A percentile compares a stretch with the other conserved stretches of the same genome.
Evolutionary conservation across 192 early-diverging fungal species (phyloP).

Genomic region (Neocallimastix lanati): DNA sequence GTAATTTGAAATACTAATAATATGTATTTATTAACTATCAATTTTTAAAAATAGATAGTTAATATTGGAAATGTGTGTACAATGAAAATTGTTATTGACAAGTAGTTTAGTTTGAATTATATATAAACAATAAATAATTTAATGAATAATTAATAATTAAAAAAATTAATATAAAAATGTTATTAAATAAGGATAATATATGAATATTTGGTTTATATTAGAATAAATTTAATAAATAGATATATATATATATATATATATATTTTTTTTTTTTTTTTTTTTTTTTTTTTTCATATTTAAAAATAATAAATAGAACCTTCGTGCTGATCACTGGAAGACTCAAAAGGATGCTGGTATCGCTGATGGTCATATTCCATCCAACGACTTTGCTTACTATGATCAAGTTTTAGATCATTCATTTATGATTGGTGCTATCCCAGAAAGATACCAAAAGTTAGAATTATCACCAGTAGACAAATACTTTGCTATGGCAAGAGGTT

Average conservation of each 20-base stretch:
- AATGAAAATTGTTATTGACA: no score
- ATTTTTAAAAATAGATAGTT: no score
- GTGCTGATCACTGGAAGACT: slow-evolving; percentile 29
- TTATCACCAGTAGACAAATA: slow-evolving; percentile 46
- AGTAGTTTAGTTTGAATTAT: no score
- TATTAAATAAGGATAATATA: no score
- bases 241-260: no score
- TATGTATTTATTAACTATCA: no score
- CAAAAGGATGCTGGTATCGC: slow-evolving; percentile 51
- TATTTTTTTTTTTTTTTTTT: slow-evolving; percentile 51
- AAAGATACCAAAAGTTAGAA: slow-evolving; percentile 33
- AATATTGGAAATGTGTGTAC: no score
- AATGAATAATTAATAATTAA: no score
- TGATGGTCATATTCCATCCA: slow-evolving; percentile 60
- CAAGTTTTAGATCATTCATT: slow-evolving; percentile 60
- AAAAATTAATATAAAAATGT: no score
- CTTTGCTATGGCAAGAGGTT: slow-evolving; percentile 96
- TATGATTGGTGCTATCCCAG: slow-evolving; percentile 41
- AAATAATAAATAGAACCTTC: slow-evolving; percentile 8
- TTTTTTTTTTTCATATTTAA: not conserved
- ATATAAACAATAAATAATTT: no score
- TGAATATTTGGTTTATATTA: no score
- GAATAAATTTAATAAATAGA: no score
- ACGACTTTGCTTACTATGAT: slow-evolving; percentile 94
- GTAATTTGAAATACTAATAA: slow-evolving; percentile 42